phyloP scores from a whole-genome alignment of 495 filamentous ascomycete genomes.

The Cetradonia linearis region DNA sequence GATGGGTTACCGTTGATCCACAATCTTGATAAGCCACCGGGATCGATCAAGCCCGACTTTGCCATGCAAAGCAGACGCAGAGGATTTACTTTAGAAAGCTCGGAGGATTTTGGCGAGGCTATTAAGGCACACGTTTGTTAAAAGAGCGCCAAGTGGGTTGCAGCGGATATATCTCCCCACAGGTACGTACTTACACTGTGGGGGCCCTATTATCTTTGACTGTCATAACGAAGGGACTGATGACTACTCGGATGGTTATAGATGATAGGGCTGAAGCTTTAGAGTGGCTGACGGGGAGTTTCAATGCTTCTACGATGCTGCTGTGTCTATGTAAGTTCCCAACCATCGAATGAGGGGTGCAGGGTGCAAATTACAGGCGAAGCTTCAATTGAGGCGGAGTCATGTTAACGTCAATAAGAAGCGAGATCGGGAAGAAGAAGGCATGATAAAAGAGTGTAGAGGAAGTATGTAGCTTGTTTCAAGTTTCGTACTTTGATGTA shows the following conservation, averaged over 20 bases:
- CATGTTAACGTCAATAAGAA: neutral
- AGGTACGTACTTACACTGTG: neutral
- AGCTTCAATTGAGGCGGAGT: conserved; percentile 9
- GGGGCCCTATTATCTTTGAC: neutral
- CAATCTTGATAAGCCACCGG: neutral
- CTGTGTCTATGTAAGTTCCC: neutral
- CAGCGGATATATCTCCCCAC: conserved; percentile 3
- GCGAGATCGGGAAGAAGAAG: conserved; percentile 1
- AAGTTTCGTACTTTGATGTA: neutral
- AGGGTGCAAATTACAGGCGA: neutral
- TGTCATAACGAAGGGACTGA: neutral
- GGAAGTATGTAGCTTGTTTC: conserved; percentile 7
- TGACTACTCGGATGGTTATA: neutral
- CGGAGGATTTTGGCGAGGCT: conserved; percentile 10
- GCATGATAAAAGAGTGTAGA: neutral
- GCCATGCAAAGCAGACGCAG: neutral
- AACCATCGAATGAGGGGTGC: neutral
- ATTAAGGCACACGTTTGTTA: neutral
- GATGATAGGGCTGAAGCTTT: neutral
- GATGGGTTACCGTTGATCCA: conserved; percentile 1
- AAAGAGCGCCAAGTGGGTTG: conserved; percentile 11
- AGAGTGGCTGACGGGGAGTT: neutral
- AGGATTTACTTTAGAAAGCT: neutral
- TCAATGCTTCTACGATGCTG: neutral
- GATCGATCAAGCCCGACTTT: conserved; percentile 1